Percentiles rank a stretch among this genome's conserved stretches.
These are phyloP conservation scores for Pittosporum tobira DNA, from an alignment of 129 eudicot species.

Conservation along the genomic window DNA sequence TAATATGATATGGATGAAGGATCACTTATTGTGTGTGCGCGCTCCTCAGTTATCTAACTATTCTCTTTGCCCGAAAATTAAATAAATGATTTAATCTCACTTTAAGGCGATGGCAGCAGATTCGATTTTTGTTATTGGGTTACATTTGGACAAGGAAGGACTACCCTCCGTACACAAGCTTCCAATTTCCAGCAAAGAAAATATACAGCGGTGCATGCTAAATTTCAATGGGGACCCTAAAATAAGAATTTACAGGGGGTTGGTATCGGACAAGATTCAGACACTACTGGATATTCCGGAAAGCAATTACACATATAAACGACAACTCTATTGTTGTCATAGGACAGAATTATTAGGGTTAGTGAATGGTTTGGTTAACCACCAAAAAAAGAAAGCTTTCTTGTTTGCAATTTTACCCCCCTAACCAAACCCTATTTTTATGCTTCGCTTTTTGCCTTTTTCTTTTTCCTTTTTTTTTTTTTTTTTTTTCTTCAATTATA, in stretches of 20 bases:
- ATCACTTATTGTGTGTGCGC: too few species aligned
- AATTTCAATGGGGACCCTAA: background rate
- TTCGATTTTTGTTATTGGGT: background rate
- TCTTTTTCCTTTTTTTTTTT: background rate
- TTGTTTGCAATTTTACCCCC: background rate
- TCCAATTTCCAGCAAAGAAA: slow-evolving; percentile 1
- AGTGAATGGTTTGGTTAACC: slow-evolving; percentile 1
- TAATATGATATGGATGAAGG: too few species aligned
- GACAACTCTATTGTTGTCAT: too few species aligned
- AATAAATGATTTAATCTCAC: background rate
- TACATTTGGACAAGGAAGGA: background rate
- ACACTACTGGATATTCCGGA: background rate
- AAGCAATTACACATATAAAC: background rate
- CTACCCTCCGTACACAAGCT: slow-evolving; percentile 5
- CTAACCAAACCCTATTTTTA: too few species aligned
- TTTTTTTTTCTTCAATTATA: background rate
- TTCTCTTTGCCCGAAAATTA: background rate
- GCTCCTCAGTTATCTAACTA: background rate
- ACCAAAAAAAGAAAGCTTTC: background rate
- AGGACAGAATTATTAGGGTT: background rate
- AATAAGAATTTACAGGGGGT: background rate
- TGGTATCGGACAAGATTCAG: background rate
- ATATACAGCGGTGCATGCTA: background rate
- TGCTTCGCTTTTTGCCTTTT: too few species aligned
- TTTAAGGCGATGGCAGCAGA: slow-evolving; percentile 7